Percentiles rank a stretch among this genome's conserved stretches.
phyloP scores from a whole-genome alignment of 225 moss, liverwort and hornwort species.

The Sphagnum contortum region DNA sequence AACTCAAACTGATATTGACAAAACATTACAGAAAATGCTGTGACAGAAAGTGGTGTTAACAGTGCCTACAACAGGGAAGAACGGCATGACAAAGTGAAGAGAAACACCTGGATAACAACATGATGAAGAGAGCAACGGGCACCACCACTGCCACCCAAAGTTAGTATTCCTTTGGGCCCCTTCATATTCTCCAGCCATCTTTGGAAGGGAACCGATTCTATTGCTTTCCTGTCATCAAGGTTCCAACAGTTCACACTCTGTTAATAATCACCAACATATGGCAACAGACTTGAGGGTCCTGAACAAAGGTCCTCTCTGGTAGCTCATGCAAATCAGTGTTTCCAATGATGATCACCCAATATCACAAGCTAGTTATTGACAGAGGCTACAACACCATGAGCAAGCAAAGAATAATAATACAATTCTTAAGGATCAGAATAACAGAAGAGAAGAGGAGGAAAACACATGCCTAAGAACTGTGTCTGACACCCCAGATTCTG shows the following conservation, averaged over 20 bases:
- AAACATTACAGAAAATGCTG: too few species aligned
- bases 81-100: neutral
- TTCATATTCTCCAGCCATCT: slow-evolving; percentile 70
- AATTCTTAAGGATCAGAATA: neutral
- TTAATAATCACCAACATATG: too few species aligned
- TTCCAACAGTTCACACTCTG: too few species aligned
- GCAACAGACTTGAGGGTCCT: too few species aligned
- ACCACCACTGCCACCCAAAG: slow-evolving; percentile 56
- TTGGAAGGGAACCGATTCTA: slow-evolving; percentile 56
- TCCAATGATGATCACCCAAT: too few species aligned
- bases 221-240: slow-evolving; percentile 39
- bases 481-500: slow-evolving; percentile 53
- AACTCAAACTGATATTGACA: too few species aligned
- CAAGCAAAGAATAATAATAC: neutral
- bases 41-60: too few species aligned
- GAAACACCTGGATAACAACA: slow-evolving; percentile 72
- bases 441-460: neutral
- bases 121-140: slow-evolving; percentile 54
- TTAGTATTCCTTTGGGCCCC: slow-evolving; percentile 63
- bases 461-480: slow-evolving; percentile 41
- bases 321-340: too few species aligned
- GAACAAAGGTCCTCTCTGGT: too few species aligned
- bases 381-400: too few species aligned
- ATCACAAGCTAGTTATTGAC: too few species aligned
- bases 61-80: too few species aligned